A percentile compares a stretch with the other conserved stretches of the same genome.
These are phyloP conservation scores for Metschnikowia noctiluminum DNA, from an alignment of 805 yeast genomes.

Conservation along the genomic window DNA sequence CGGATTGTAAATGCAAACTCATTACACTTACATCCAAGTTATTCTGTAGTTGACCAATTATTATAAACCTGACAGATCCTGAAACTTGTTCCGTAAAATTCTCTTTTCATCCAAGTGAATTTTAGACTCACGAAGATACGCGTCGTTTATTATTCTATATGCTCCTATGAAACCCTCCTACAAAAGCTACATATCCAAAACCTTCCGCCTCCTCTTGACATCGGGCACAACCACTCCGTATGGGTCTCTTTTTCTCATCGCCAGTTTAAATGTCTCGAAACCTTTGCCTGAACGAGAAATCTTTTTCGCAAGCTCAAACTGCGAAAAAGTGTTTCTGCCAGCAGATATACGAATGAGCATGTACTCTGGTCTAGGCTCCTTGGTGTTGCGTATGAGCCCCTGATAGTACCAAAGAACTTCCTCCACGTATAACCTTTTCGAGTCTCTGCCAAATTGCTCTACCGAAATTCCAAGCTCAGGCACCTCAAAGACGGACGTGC, in stretches of 20 bases:
- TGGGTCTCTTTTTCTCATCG: background rate
- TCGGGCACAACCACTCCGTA: background rate
- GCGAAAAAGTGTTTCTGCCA: conserved; percentile 27
- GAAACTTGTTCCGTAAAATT: too few relatives aligned
- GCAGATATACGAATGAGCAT: conserved; percentile 21
- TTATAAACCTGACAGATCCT: too few relatives aligned
- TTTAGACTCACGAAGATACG: background rate
- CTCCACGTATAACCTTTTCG: conserved; percentile 22
- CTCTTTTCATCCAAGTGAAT: too few relatives aligned
- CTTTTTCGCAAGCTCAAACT: conserved; percentile 24
- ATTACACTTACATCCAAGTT: too few relatives aligned
- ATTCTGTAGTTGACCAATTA: too few relatives aligned
- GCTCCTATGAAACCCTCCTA: background rate
- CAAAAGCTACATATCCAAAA: background rate
- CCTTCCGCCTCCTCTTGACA: background rate
- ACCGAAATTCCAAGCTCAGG: conserved; percentile 29
- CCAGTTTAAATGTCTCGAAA: conserved; percentile 12
- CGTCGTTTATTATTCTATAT: background rate
- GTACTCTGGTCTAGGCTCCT: conserved; percentile 8
- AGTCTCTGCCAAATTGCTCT: conserved; percentile 31
- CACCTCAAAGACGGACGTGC: conserved; percentile 17
- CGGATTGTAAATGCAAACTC: too few relatives aligned
- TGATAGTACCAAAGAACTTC: conserved; percentile 22
- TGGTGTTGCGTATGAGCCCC: conserved; percentile 4
- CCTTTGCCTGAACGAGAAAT: conserved; percentile 20